These are phyloP conservation scores for Periconia sp. DNA, from an alignment of 2,329 filamentous ascomycete species.

Conservation along the genomic window DNA sequence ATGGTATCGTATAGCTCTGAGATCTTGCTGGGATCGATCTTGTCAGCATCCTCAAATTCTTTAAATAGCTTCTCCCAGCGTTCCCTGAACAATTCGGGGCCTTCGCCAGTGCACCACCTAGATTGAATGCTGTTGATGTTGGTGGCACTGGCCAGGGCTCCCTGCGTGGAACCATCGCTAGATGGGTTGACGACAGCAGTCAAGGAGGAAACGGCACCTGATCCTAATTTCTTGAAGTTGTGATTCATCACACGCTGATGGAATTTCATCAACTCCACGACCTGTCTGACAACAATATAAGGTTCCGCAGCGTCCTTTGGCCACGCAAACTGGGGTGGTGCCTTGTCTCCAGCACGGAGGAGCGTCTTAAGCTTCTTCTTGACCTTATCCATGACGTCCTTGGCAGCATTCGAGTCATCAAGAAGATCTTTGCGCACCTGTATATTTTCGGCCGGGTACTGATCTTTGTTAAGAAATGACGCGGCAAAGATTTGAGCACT, in stretches of 20 bases:
- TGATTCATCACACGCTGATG: slow-evolving; percentile 92
- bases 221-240: slow-evolving; percentile 82
- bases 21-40: slow-evolving; percentile 98
- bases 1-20: slow-evolving; percentile 98
- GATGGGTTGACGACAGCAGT: slow-evolving; percentile 42
- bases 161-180: slow-evolving; percentile 39
- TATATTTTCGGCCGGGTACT: slow-evolving; percentile 83
- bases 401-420: slow-evolving; percentile 96
- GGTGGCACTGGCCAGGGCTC: slow-evolving; percentile 42
- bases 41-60: slow-evolving; percentile 95
- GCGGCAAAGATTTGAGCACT: slow-evolving; percentile 96
- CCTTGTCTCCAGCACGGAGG: slow-evolving; percentile 86
- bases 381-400: slow-evolving; percentile 99
- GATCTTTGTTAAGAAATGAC: slow-evolving; percentile 84
- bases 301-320: slow-evolving; percentile 91
- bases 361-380: slow-evolving; percentile 98
- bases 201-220: slow-evolving; percentile 64
- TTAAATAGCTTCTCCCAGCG: slow-evolving; percentile 98
- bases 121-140: slow-evolving; percentile 66
- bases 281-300: slow-evolving; percentile 85
- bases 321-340: slow-evolving; percentile 97
- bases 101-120: slow-evolving; percentile 95
- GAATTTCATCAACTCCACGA: slow-evolving; percentile 97
- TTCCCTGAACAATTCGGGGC: slow-evolving; percentile 91
- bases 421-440: slow-evolving; percentile 90